Percentiles rank a stretch among this genome's conserved stretches.
Conservation (phyloP, 2,329 filamentous ascomycete species). For the Scedosporium dehoogii region DNA sequence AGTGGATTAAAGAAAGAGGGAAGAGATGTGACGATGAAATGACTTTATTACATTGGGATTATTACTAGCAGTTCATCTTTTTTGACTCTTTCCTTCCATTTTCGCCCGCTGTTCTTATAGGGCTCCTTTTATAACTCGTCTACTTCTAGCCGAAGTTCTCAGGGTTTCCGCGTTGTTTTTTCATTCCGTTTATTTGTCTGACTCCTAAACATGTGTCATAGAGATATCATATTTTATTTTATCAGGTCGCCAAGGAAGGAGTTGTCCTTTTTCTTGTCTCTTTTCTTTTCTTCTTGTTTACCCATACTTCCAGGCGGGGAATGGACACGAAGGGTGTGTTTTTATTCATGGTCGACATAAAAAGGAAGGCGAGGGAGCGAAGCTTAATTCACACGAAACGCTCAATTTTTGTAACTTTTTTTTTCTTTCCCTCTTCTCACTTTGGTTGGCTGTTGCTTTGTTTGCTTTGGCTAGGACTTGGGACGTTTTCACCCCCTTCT, state of each 20-base stretch:
- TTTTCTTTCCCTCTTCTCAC: not conserved
- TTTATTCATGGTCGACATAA: not conserved
- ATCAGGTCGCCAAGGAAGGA: constrained; percentile 6
- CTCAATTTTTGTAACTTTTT: not conserved
- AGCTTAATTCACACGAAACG: not conserved
- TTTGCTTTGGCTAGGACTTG: not conserved
- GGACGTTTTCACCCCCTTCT: not conserved
- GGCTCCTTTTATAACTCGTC: not conserved
- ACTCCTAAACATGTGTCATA: constrained; percentile 1
- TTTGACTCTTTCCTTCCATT: not conserved
- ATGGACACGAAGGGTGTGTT: not conserved
- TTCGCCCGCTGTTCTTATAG: not conserved
- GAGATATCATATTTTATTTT: constrained; percentile 1
- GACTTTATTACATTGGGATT: constrained; percentile 3
- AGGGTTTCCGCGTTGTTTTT: too few relatives aligned
- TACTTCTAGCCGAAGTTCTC: not conserved
- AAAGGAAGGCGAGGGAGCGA: constrained; percentile 4
- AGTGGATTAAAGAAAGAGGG: constrained; percentile 30
- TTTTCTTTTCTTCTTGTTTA: constrained; percentile 5
- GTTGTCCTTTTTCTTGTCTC: constrained; percentile 7
- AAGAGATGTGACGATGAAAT: constrained; percentile 1
- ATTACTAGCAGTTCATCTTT: not conserved
- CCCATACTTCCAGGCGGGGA: constrained; percentile 2
- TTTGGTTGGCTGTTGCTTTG: not conserved
- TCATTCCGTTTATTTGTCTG: not conserved